Evolutionary conservation across 352 stramenopile genomes (phyloP).

Genomic region (Phytophthora sansomeana): DNA sequence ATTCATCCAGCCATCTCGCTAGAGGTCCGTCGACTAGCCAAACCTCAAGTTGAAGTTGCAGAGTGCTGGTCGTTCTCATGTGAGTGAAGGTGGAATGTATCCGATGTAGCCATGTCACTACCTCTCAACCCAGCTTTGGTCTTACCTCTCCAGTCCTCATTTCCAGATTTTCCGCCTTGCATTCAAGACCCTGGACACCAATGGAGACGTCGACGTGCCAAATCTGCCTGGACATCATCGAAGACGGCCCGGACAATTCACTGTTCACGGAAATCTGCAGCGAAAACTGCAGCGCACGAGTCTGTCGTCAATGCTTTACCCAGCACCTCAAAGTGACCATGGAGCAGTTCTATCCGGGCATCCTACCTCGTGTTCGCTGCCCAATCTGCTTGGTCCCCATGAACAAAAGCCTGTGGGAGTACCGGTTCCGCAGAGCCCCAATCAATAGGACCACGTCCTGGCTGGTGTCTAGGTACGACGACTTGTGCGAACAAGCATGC

Average conservation of each 20-base stretch:
- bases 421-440: not conserved
- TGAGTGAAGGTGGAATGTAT: not conserved
- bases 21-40: too few species aligned
- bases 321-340: slow-evolving; percentile 38
- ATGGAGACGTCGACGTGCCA: slow-evolving; percentile 35
- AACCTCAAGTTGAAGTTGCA: not conserved
- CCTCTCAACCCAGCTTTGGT: not conserved
- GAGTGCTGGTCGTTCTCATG: not conserved
- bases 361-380: slow-evolving; percentile 42
- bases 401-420: slow-evolving; percentile 29
- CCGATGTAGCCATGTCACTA: not conserved
- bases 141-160: not conserved
- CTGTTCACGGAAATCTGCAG: slow-evolving; percentile 22
- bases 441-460: not conserved
- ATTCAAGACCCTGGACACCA: not conserved
- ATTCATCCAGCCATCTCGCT: slow-evolving; percentile 15
- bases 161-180: slow-evolving; percentile 1
- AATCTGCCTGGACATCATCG: slow-evolving; percentile 45
- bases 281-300: slow-evolving; percentile 22
- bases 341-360: slow-evolving; percentile 35
- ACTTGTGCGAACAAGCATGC: slow-evolving; percentile 36
- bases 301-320: slow-evolving; percentile 35
- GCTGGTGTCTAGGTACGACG: slow-evolving; percentile 20
- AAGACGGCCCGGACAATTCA: not conserved
- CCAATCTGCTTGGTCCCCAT: slow-evolving; percentile 37